phyloP scores from a whole-genome alignment of 164 flowering plant genomes.

The Liquidambar formosana region DNA sequence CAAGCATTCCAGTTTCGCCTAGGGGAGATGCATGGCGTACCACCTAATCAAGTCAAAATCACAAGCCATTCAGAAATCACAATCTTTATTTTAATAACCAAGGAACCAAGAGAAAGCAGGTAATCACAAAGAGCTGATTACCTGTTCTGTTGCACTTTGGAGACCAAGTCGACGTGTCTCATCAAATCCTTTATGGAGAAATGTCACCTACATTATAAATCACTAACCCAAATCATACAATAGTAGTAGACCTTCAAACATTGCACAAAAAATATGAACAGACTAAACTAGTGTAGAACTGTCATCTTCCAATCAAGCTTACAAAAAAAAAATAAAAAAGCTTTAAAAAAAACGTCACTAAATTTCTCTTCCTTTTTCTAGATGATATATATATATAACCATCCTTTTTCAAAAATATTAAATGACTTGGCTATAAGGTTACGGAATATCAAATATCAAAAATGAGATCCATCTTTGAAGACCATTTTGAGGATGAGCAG shows the following conservation, averaged over 20 bases:
- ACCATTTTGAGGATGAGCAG: too few species aligned
- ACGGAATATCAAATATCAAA: too few species aligned
- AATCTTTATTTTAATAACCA: not conserved
- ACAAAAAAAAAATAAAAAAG: too few species aligned
- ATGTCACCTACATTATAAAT: slow-evolving; percentile 52
- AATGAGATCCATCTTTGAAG: too few species aligned
- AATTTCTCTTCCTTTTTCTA: too few species aligned
- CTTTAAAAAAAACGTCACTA: too few species aligned
- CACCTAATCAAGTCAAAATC: slow-evolving; percentile 47
- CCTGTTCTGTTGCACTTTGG: slow-evolving; percentile 86
- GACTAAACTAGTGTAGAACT: not conserved
- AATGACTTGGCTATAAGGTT: too few species aligned
- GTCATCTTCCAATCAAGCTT: too few species aligned
- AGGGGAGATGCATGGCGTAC: slow-evolving; percentile 82
- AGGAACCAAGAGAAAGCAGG: not conserved
- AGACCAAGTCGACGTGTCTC: slow-evolving; percentile 97
- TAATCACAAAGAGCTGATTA: slow-evolving; percentile 15
- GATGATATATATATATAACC: too few species aligned
- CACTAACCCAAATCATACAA: not conserved
- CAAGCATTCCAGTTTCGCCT: slow-evolving; percentile 96
- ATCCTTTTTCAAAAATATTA: too few species aligned
- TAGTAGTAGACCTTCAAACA: not conserved
- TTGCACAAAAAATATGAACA: not conserved
- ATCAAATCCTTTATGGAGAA: slow-evolving; percentile 94
- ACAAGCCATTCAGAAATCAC: not conserved